phyloP scores from a whole-genome alignment of 306 rosid genomes.

The Neltuma alba region DNA sequence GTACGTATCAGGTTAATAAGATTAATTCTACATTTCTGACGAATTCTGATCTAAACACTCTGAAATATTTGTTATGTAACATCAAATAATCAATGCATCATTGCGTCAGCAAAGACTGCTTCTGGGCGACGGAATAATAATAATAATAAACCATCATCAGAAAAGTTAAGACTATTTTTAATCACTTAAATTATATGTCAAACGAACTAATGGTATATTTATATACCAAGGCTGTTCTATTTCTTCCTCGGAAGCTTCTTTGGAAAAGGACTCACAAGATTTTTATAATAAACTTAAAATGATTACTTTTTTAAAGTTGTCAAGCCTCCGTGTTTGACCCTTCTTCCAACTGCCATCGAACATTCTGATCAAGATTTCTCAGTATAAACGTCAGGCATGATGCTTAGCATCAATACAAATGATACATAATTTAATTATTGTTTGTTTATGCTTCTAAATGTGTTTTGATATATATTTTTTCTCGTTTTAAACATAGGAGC shows the following conservation, averaged over 20 bases:
- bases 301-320: neutral
- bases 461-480: too few species aligned
- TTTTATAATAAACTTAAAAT: neutral
- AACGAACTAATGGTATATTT: neutral
- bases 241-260: neutral
- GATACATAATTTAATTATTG: neutral
- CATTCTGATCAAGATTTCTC: neutral
- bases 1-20: neutral
- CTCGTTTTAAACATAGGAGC: too few species aligned
- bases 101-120: too few species aligned
- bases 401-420: neutral
- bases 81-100: too few species aligned
- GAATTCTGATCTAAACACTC: neutral
- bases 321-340: constrained; percentile 2
- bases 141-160: neutral
- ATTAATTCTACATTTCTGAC: neutral
- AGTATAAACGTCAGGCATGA: constrained; percentile 2
- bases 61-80: too few species aligned
- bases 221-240: neutral
- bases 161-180: neutral
- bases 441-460: neutral
- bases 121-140: neutral
- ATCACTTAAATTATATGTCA: neutral
- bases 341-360: neutral
- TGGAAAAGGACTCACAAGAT: neutral